Percentiles rank a stretch among this genome's conserved stretches.
phyloP scores from a whole-genome alignment of 169 alveolate species.

The Cryptosporidium sp. region DNA sequence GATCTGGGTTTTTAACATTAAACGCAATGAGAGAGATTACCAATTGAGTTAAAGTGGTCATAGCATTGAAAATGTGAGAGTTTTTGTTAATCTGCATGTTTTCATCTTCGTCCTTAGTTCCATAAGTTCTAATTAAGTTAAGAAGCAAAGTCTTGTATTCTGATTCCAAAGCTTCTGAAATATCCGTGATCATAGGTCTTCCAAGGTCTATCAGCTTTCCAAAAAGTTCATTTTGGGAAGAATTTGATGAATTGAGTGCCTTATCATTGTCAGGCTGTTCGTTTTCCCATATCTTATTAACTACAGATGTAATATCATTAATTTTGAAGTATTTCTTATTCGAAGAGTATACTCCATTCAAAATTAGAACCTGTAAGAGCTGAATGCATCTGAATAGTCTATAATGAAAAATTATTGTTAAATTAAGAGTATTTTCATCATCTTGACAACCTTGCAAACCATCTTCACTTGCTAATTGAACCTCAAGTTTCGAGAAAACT shows the following conservation, averaged over 20 bases:
- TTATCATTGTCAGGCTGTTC: background rate
- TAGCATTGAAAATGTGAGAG: background rate
- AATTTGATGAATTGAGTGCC: background rate
- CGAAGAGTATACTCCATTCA: background rate
- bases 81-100: background rate
- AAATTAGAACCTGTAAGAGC: slow-evolving; percentile 8
- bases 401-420: slow-evolving; percentile 21
- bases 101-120: background rate
- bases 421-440: background rate
- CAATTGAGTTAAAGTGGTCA: slow-evolving; percentile 21
- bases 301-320: background rate
- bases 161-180: background rate
- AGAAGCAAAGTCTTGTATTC: background rate
- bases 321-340: background rate
- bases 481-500: background rate
- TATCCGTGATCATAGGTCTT: slow-evolving; percentile 4
- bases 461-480: background rate
- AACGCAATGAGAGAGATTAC: slow-evolving; percentile 2
- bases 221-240: background rate
- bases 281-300: slow-evolving; percentile 29
- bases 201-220: slow-evolving; percentile 10
- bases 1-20: background rate
- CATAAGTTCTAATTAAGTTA: slow-evolving; percentile 1
- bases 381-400: slow-evolving; percentile 60
- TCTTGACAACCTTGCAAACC: background rate